phyloP scores from a whole-genome alignment of 148 eudicot species.

The Rhododendron simsii region DNA sequence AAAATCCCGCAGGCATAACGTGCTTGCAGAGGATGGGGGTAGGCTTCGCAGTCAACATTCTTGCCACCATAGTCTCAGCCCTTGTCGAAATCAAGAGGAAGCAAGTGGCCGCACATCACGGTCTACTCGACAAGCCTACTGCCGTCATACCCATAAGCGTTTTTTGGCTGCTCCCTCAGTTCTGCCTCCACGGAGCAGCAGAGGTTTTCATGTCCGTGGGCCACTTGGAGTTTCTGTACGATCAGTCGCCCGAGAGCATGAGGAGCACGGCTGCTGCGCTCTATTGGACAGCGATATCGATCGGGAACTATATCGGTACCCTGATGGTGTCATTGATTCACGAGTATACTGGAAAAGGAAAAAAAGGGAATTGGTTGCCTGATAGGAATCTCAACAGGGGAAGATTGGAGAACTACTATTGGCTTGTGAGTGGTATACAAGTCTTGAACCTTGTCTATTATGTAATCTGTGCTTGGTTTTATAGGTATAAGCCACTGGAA shows the following conservation, averaged over 20 bases:
- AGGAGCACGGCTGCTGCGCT: conserved; percentile 21
- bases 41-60: conserved; percentile 38
- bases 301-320: conserved; percentile 46
- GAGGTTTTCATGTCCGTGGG: conserved; percentile 48
- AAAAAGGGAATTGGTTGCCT: conserved; percentile 35
- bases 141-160: conserved; percentile 41
- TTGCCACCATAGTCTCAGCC: conserved; percentile 37
- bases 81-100: conserved; percentile 44
- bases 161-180: conserved; percentile 56
- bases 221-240: conserved; percentile 51
- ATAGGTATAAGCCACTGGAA: conserved; percentile 32
- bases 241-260: conserved; percentile 48
- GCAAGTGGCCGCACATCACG: conserved; percentile 31
- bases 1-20: conserved; percentile 43
- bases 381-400: conserved; percentile 38
- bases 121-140: conserved; percentile 36
- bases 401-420: conserved; percentile 32
- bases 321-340: conserved; percentile 40
- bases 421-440: conserved; percentile 34
- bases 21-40: conserved; percentile 55
- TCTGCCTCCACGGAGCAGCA: conserved; percentile 38
- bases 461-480: conserved; percentile 24
- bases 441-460: conserved; percentile 30
- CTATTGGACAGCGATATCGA: conserved; percentile 32
- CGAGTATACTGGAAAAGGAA: conserved; percentile 28